Evolutionary conservation across 1,139 yeast species (phyloP).

Genomic region (Chernovozyma sophiae-reginae): DNA sequence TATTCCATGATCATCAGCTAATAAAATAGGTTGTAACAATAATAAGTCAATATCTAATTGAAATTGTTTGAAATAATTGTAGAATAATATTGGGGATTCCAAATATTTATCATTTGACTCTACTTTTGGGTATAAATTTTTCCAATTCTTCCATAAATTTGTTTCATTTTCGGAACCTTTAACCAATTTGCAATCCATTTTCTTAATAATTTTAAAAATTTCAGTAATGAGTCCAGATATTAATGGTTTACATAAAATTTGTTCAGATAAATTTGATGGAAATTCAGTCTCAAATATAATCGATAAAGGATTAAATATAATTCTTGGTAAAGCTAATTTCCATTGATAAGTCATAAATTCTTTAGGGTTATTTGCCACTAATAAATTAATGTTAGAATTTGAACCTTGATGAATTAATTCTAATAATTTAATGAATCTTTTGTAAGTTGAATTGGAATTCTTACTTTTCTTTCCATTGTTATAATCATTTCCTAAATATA

Average conservation of each 20-base stretch:
- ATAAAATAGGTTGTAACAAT: conserved; percentile 75
- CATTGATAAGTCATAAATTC: conserved; percentile 76
- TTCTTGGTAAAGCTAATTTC: conserved; percentile 76
- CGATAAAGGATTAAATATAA: conserved; percentile 73
- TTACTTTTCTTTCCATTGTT: conserved; percentile 8
- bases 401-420: conserved; percentile 34
- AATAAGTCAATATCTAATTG: conserved; percentile 68
- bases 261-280: conserved; percentile 54
- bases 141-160: conserved; percentile 53
- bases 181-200: conserved; percentile 72
- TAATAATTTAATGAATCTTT: conserved; percentile 29
- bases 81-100: conserved; percentile 53
- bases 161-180: conserved; percentile 63
- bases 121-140: conserved; percentile 36
- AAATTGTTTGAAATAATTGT: conserved; percentile 52
- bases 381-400: conserved; percentile 32
- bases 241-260: conserved; percentile 80
- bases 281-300: conserved; percentile 67
- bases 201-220: conserved; percentile 65
- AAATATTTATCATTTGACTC: conserved; percentile 27
- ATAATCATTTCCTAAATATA: conserved; percentile 30
- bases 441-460: conserved; percentile 16
- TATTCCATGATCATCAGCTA: conserved; percentile 81
- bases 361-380: conserved; percentile 47
- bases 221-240: conserved; percentile 77